Evolutionary conservation across 2,329 filamentous ascomycete species (phyloP).

Genomic region (Ilyonectria robusta): DNA sequence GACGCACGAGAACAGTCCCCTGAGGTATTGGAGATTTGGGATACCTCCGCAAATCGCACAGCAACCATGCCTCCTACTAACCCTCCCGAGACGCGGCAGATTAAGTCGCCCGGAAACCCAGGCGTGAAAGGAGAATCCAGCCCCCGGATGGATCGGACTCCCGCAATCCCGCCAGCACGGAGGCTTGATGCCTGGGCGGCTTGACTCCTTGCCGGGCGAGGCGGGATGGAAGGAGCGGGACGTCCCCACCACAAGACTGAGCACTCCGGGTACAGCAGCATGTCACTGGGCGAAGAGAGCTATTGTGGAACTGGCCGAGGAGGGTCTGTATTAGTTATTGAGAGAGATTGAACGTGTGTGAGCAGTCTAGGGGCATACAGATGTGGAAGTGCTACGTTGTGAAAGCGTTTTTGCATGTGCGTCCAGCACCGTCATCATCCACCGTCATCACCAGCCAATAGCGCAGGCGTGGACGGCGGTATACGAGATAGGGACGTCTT

Average conservation of each 20-base stretch:
- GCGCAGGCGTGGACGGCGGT: background rate
- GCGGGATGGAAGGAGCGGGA: slow-evolving; percentile 24
- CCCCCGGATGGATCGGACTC: slow-evolving; percentile 19
- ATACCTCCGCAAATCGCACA: background rate
- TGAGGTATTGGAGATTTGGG: background rate
- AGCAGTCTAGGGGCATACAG: background rate
- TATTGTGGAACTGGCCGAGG: slow-evolving; percentile 1
- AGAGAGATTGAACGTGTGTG: slow-evolving; percentile 1
- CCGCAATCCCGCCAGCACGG: slow-evolving; percentile 6
- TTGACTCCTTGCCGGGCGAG: slow-evolving; percentile 13
- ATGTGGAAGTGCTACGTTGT: background rate
- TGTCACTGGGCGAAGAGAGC: background rate
- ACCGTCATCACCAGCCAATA: background rate
- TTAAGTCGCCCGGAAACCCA: slow-evolving; percentile 4
- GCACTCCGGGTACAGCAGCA: slow-evolving; percentile 6
- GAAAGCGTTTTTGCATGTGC: background rate
- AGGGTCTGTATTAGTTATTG: background rate
- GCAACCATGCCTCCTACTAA: background rate
- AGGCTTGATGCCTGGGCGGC: background rate
- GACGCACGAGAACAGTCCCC: background rate
- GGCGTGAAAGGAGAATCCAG: background rate
- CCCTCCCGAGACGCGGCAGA: slow-evolving; percentile 23
- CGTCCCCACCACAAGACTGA: slow-evolving; percentile 13
- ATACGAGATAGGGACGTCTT: background rate
- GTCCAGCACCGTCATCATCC: background rate